Base-by-base conservation (phyloP, 2,329 filamentous ascomycete species). In the Penicillium sp. region DNA sequence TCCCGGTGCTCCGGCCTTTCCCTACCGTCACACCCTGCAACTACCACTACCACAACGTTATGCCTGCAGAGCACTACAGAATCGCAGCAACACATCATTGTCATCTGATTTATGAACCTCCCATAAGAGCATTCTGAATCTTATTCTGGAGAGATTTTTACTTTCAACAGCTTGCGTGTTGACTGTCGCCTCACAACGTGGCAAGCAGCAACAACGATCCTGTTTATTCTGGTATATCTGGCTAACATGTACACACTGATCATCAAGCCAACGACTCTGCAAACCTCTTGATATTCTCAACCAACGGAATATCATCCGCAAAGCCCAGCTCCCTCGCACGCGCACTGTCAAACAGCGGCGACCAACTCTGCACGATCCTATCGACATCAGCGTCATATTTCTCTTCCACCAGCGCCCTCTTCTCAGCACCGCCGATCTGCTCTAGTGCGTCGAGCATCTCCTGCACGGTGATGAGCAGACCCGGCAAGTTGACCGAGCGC, bases 301-400 rank as follows among this genome's bases (percentile, higher is more conserved):
- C 58, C 61, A 77, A 71, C 0, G 74, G 62, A 51, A 74, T 66
- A 66, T 77, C 75, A 49, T 68, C 70, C 48, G 64, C 62, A 60
- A 77, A 77, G 4, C 75, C 74, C 64, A 88, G 66, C 8, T 71
- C 68, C 58, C 77, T 73, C 3, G 85, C 85, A 59, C 80, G 78
- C 1, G 71, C 66, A 7, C 72, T 80, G 63, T 85, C 81, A 63
- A 85, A 80, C 55, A 80, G 78, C 58, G 79, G 77, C 11, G 82
- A 79, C 84, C 84, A 86, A 59, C 81, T 82, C 61, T 82, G 76
- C 67, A 87, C 69, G 57, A 87, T 83, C 61, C 74, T 73, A 69
- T 84, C 82, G 58, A 82, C 72, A 23, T 72, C 78, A 28, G 76
- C 75, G 62, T 83, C 78, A 57, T 76, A 78, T 68, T 79, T 79